These are phyloP conservation scores for Hibiscus mutabilis DNA, from an alignment of 345 rosid genomes.

Conservation along the genomic window DNA sequence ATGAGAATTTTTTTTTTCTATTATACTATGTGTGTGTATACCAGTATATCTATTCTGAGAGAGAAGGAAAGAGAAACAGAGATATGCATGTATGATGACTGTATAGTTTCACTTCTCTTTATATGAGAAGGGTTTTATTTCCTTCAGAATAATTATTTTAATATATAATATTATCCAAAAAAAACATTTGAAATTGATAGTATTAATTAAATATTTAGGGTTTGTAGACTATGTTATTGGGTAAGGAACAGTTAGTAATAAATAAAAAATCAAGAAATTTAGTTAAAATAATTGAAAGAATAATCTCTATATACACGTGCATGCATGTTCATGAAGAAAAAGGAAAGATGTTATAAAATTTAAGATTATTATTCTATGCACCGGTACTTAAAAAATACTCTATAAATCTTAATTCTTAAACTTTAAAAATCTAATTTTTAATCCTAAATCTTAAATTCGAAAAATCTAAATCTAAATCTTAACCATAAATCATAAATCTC, in stretches of 20 bases:
- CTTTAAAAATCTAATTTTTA: too few relatives aligned
- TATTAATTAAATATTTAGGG: too few relatives aligned
- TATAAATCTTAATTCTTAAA: too few relatives aligned
- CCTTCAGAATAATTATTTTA: background rate
- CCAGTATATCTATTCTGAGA: conserved; percentile 3
- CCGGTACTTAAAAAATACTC: too few relatives aligned
- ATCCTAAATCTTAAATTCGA: too few relatives aligned
- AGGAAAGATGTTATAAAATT: background rate
- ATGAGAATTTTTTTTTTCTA: background rate
- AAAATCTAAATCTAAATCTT: too few relatives aligned
- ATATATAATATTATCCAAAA: too few relatives aligned
- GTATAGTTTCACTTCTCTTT: conserved; percentile 30
- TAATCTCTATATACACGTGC: background rate
- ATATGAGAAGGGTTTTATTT: conserved; percentile 24
- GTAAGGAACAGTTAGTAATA: background rate
- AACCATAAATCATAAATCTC: too few relatives aligned
- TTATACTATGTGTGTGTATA: background rate
- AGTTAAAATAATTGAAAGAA: background rate
- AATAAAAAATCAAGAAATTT: background rate
- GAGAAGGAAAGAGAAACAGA: conserved; percentile 4
- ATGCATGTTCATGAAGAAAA: background rate
- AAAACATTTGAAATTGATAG: too few relatives aligned
- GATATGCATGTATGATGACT: conserved; percentile 19
- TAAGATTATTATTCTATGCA: too few relatives aligned
- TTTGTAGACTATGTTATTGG: too few relatives aligned